Conservation (phyloP, 129 eudicot species). For the Lactuca saligna region DNA sequence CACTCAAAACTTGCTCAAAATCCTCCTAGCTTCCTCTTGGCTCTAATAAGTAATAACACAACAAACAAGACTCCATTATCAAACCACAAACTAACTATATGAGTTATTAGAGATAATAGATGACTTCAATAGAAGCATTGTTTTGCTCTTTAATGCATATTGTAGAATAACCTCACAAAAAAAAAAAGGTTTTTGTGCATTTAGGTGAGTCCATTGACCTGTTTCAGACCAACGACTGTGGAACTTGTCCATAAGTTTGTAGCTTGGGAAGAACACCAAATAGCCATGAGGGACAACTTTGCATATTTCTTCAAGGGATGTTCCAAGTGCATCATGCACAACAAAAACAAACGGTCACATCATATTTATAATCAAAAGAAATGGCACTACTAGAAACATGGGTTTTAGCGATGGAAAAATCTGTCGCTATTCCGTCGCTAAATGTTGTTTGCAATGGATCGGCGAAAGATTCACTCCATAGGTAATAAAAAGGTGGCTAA, state of each 20-base stretch:
- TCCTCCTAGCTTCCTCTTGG: conserved; percentile 91
- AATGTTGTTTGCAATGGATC: too few species aligned
- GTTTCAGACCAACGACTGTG: conserved; percentile 79
- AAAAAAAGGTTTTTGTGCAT: conserved; percentile 74
- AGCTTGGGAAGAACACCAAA: conserved; percentile 86
- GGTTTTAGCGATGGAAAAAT: too few species aligned
- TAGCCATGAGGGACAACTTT: conserved; percentile 87
- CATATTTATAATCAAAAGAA: not conserved
- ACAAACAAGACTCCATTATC: conserved; percentile 15
- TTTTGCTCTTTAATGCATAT: too few species aligned
- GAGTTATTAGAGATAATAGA: not conserved
- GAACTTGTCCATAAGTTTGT: conserved; percentile 87
- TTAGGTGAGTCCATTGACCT: conserved; percentile 92
- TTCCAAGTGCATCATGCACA: conserved; percentile 75
- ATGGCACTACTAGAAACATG: too few species aligned
- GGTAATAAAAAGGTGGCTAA: too few species aligned
- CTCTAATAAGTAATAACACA: conserved; percentile 39
- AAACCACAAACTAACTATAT: not conserved
- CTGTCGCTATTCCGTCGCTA: too few species aligned
- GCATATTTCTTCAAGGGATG: conserved; percentile 78
- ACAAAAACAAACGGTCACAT: conserved; percentile 5
- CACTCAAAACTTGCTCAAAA: conserved; percentile 64
- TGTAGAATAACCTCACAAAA: conserved; percentile 52
- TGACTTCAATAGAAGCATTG: not conserved
- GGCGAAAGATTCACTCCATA: too few species aligned